Evolutionary conservation across 371 early-diverging fungal genomes (phyloP).

Genomic region (Parasitella parasitica): DNA sequence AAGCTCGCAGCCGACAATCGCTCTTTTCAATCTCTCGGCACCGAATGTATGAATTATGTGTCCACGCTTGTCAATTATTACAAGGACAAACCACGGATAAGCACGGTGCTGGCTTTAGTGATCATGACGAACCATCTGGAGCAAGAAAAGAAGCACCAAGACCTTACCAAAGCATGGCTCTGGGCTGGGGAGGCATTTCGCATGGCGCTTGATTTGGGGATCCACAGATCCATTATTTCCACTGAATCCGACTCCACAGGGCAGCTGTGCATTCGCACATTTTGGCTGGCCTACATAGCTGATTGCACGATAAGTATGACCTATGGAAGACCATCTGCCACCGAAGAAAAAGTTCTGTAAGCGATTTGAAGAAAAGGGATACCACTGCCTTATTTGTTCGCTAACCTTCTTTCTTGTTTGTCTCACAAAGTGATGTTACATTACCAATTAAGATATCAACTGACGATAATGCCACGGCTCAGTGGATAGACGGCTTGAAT

Average conservation of each 20-base stretch:
- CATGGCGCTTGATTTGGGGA: constrained; percentile 44
- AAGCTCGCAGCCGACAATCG: background rate
- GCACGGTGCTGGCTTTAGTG: constrained; percentile 33
- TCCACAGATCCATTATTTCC: constrained; percentile 30
- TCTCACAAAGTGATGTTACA: constrained; percentile 24
- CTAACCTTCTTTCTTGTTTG: constrained; percentile 1
- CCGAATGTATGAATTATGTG: constrained; percentile 20
- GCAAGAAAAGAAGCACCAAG: constrained; percentile 17
- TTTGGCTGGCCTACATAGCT: constrained; percentile 43
- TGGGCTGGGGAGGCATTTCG: constrained; percentile 43
- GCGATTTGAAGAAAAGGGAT: background rate
- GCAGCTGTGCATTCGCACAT: constrained; percentile 37
- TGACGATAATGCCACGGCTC: constrained; percentile 17
- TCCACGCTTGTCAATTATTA: constrained; percentile 20
- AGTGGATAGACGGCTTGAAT: constrained; percentile 25
- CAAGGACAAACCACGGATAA: constrained; percentile 28
- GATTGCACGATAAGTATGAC: constrained; percentile 42
- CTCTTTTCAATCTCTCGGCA: background rate
- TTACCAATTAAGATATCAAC: constrained; percentile 12
- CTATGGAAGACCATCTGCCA: constrained; percentile 40
- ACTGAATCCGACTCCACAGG: constrained; percentile 11
- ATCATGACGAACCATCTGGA: constrained; percentile 37
- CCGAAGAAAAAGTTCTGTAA: constrained; percentile 52
- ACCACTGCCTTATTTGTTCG: background rate
- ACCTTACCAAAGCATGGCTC: constrained; percentile 35